phyloP scores from a whole-genome alignment of 1,284 basidiomycete species.

The Sphaerobolus stellatus region DNA sequence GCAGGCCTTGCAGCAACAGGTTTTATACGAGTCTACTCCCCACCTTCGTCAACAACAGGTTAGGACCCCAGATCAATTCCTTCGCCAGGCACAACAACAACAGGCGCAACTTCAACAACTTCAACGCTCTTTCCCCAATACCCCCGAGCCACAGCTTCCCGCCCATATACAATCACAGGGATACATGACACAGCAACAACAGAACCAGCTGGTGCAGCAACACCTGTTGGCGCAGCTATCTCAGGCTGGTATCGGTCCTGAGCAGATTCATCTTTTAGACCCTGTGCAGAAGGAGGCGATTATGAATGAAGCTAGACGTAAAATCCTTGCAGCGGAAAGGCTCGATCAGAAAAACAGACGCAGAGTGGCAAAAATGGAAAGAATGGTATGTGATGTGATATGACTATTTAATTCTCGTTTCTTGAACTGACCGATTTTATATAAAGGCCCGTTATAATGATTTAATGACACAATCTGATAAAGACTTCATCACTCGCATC shows the following conservation, averaged over 20 bases:
- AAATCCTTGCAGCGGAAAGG: slow-evolving; percentile 83
- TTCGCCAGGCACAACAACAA: too few relatives aligned
- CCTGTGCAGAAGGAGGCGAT: slow-evolving; percentile 69
- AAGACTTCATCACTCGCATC: slow-evolving; percentile 99
- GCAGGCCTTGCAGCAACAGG: slow-evolving; percentile 1
- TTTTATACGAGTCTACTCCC: slow-evolving; percentile 4
- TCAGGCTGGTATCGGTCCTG: slow-evolving; percentile 51
- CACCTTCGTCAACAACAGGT: slow-evolving; percentile 6
- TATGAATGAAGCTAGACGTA: slow-evolving; percentile 74
- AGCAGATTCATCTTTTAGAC: slow-evolving; percentile 20
- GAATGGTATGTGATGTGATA: slow-evolving; percentile 59
- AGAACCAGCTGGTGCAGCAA: slow-evolving; percentile 70
- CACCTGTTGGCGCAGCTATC: slow-evolving; percentile 69
- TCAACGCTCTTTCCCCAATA: slow-evolving; percentile 10
- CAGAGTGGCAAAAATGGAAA: slow-evolving; percentile 80
- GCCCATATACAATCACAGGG: slow-evolving; percentile 8
- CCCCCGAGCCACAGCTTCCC: slow-evolving; percentile 9
- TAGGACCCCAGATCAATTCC: slow-evolving; percentile 10
- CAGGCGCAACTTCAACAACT: too few relatives aligned
- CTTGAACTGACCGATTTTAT: slow-evolving; percentile 9
- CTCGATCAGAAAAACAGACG: slow-evolving; percentile 80
- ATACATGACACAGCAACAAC: slow-evolving; percentile 24
- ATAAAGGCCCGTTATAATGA: slow-evolving; percentile 95
- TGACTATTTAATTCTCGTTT: not conserved
- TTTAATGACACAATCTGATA: slow-evolving; percentile 98